Conservation (phyloP, 208 protist species). For the Leishmania tarentolae region DNA sequence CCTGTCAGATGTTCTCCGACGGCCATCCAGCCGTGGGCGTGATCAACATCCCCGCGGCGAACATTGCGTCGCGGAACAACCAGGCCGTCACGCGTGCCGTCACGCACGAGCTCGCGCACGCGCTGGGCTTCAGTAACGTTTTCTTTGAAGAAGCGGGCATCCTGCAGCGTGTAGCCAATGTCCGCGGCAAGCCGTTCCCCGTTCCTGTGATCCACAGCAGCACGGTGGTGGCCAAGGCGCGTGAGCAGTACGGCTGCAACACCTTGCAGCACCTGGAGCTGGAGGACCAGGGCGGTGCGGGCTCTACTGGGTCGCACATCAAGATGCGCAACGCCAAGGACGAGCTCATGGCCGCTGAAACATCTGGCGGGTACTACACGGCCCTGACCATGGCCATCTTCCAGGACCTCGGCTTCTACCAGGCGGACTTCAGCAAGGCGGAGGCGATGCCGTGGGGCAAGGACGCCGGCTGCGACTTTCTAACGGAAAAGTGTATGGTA, state of each 20-base stretch:
- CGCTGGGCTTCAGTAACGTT: constrained; percentile 48
- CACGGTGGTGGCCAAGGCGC: not conserved
- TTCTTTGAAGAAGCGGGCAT: not conserved
- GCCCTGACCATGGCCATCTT: constrained; percentile 83
- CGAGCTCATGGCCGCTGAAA: constrained; percentile 78
- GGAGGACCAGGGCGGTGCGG: constrained; percentile 44
- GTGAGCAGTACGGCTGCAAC: constrained; percentile 57
- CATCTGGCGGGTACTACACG: constrained; percentile 44
- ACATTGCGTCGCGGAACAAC: constrained; percentile 17
- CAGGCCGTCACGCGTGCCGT: constrained; percentile 25
- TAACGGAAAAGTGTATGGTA: constrained; percentile 44
- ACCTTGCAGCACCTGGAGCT: constrained; percentile 64
- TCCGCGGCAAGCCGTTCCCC: not conserved
- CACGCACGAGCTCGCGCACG: constrained; percentile 86
- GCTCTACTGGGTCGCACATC: constrained; percentile 70
- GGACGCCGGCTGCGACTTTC: constrained; percentile 57
- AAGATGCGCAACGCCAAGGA: constrained; percentile 76
- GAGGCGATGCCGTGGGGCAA: constrained; percentile 75
- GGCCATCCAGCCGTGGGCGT: constrained; percentile 42
- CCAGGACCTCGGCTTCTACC: constrained; percentile 82
- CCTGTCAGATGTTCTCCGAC: constrained; percentile 35
- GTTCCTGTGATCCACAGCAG: not conserved
- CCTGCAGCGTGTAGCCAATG: not conserved
- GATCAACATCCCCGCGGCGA: constrained; percentile 46
- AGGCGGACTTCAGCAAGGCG: constrained; percentile 55